These are phyloP conservation scores for Sequoiadendron giganteum DNA, from an alignment of 75 land plant genomes.

Conservation along the genomic window DNA sequence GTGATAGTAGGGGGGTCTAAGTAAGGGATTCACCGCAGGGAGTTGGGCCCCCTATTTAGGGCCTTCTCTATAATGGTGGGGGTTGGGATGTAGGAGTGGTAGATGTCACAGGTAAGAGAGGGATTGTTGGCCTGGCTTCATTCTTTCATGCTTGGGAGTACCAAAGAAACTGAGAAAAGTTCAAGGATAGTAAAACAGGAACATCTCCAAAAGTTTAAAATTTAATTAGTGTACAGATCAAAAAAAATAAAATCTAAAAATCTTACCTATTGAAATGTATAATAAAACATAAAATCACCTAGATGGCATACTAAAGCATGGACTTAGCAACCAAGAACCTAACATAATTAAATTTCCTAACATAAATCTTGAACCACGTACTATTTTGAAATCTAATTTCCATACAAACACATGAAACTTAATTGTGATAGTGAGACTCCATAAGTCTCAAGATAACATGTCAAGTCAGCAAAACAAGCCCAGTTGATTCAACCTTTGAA, in stretches of 20 bases:
- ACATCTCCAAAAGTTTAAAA: not conserved
- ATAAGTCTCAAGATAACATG: too few relatives aligned
- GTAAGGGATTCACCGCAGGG: too few relatives aligned
- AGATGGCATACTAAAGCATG: not conserved
- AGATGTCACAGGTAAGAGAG: too few relatives aligned
- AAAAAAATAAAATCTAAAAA: too few relatives aligned
- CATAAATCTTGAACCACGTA: not conserved
- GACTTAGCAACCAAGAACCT: not conserved
- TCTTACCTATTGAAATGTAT: not conserved
- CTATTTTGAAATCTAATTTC: not conserved
- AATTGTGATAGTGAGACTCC: not conserved
- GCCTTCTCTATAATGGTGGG: too few relatives aligned
- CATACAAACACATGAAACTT: not conserved
- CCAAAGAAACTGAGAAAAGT: too few relatives aligned
- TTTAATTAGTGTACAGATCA: not conserved
- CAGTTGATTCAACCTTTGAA: not conserved
- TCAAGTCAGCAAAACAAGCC: not conserved
- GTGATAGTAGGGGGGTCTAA: too few relatives aligned
- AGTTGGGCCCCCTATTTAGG: too few relatives aligned
- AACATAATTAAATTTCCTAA: not conserved
- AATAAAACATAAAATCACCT: not conserved
- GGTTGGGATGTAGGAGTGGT: too few relatives aligned
- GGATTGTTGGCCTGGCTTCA: too few relatives aligned
- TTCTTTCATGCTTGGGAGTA: too few relatives aligned
- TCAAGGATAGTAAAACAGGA: not conserved